Base-by-base conservation (phyloP, 257 asterid species). In the Parsonsia alboflavescens region DNA sequence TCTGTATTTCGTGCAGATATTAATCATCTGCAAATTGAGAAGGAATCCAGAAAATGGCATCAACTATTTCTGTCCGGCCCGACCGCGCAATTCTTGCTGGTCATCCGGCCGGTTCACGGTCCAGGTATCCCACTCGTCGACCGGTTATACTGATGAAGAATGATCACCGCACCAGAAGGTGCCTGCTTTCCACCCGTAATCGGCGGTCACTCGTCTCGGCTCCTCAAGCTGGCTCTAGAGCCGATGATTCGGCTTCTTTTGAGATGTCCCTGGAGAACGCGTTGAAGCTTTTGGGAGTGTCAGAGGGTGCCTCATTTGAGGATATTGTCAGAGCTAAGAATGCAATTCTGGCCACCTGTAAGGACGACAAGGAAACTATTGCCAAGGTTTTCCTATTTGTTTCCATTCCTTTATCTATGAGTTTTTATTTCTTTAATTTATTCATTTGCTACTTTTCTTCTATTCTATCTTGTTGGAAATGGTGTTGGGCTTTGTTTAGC, bases 231-330 rank as follows among this genome's bases (percentile, higher is more conserved):
- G 89, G 97, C 59, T 95, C 96, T 21, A 84, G 97, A 74, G 99
- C 99, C 33, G 99, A 95, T 19, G 99, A 95, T 81, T 87, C 96
- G n/a, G 96, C 86, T 78, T 89, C 95, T 50, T 95, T 76, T 77
- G 99, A 95, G 88, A 95, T 95, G 99, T 88, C 99, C 7, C 86
- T 93, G 72, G 99, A 95, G 91, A 92, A 73, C 86, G 99, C 99
- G 26, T 85, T 92, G 76, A 89, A 89, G 76, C 82, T 95, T 26
- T 76, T 95, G 80, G 99, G 99, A 39, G 90, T 95, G 2, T 81
- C 96, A 0, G 97, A 91, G 74, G 98, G 98, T 12, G 97, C 99
- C 21, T 86, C 96, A 6, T 95, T 95, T 68, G 99, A 95, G 57
- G 99, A 95, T 76, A 91, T 95, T 82, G 91, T 95, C 73, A 86